Base-by-base conservation (phyloP, 805 yeast species). In the Scheffersomyces spartinae region DNA sequence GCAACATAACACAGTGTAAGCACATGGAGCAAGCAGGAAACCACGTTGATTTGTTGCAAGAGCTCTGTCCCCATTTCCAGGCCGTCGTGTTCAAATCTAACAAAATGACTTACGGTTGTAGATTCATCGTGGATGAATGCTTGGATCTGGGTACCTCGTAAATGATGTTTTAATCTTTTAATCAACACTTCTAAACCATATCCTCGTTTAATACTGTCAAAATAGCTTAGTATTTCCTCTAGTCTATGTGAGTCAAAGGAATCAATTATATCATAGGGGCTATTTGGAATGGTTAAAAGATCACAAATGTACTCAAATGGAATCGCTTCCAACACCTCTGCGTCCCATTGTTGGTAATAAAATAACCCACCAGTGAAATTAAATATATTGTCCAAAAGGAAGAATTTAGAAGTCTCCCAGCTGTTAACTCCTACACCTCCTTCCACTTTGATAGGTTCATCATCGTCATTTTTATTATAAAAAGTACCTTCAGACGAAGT, bases 231-330 rank as follows among this genome's bases (percentile, higher is more conserved):
- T 2, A 73, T 64, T 13, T 71, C 72, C 17, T 69, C 54, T 16
- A 72, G 46, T 12, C 74, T 68, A 20, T 61, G 55, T 34, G 72
- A 47, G 0, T 74, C 68, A 31, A 63, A 64, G 2, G 83, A 71
- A 18, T 61, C 51, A 4, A 66, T 57, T 36, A 64, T 73, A 38
- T 79, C 85, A 43, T 61, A 76, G 0, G 88, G 78, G 2, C 70
- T 65, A 27, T 71, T 64, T 6, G 60, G 49, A 28, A 74, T 39
- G 2, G 65, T 55, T 6, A 77, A 42, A 18, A 70, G 57, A 2
- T 58, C 47, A 9, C 73, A 33, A 61, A 80, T 66, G 9, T 57
- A 54, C 7, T 57, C 51, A 31, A 61, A 53, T 1, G 51, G 38
- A 6, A 71, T 40, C 11, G 42, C 42, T n/a, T 49, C 53, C 9